Conservation (phyloP, 75 land plant genomes). For the Larix kaempferi region DNA sequence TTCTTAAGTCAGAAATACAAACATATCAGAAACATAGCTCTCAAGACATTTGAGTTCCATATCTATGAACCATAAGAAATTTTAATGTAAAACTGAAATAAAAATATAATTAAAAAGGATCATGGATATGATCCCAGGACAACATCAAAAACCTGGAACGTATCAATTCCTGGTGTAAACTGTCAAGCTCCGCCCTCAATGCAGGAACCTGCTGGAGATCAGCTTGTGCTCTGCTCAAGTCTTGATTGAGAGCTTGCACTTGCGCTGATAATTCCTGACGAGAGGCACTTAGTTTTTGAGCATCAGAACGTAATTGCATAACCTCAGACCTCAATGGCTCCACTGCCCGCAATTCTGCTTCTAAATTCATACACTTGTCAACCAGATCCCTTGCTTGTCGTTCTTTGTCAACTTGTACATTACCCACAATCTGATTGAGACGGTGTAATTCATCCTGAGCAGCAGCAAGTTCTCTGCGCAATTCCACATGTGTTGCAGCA, state of each 20-base stretch:
- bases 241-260: slow-evolving; percentile 56
- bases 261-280: slow-evolving; percentile 61
- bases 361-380: slow-evolving; percentile 65
- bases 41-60: not conserved
- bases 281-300: slow-evolving; percentile 36
- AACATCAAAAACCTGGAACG: slow-evolving; percentile 48
- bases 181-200: slow-evolving; percentile 55
- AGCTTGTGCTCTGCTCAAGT: slow-evolving; percentile 43
- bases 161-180: slow-evolving; percentile 54
- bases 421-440: slow-evolving; percentile 35
- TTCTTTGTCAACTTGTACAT: slow-evolving; percentile 55
- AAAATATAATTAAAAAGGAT: not conserved
- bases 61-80: too few species aligned
- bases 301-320: slow-evolving; percentile 50
- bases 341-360: slow-evolving; percentile 55
- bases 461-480: slow-evolving; percentile 62
- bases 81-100: too few species aligned
- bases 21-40: not conserved
- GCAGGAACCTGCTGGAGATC: slow-evolving; percentile 51
- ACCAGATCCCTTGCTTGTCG: slow-evolving; percentile 50
- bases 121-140: not conserved
- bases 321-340: slow-evolving; percentile 67
- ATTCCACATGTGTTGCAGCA: slow-evolving; percentile 50
- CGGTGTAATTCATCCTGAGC: slow-evolving; percentile 71
- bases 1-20: not conserved